phyloP scores from a whole-genome alignment of 1,284 basidiomycete species.

The Polyporus tsugae region DNA sequence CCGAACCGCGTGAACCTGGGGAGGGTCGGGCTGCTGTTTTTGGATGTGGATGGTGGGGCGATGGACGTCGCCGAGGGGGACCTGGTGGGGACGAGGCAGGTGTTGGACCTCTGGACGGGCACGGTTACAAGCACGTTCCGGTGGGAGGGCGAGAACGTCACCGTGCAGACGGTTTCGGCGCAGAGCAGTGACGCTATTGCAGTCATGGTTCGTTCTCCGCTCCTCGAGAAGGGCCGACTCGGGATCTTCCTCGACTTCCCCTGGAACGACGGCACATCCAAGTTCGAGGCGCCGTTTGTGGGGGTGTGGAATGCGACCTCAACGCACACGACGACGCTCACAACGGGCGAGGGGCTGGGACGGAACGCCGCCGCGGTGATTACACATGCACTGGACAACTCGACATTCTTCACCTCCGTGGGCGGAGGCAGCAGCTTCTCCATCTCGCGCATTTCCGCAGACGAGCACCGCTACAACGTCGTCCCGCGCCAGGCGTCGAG shows the following conservation, averaged over 20 bases:
- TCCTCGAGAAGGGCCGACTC: conserved; percentile 50
- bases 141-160: conserved; percentile 46
- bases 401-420: conserved; percentile 55
- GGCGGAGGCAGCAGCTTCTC: conserved; percentile 49
- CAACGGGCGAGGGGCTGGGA: conserved; percentile 31
- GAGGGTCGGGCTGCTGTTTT: conserved; percentile 56
- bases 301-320: conserved; percentile 56
- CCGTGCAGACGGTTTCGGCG: conserved; percentile 51
- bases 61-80: conserved; percentile 50
- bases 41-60: conserved; percentile 39
- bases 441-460: conserved; percentile 52
- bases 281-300: conserved; percentile 68
- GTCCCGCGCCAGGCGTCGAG: conserved; percentile 29
- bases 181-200: conserved; percentile 52
- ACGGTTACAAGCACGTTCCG: conserved; percentile 55
- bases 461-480: conserved; percentile 56
- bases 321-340: conserved; percentile 56
- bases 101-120: conserved; percentile 65
- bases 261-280: conserved; percentile 63
- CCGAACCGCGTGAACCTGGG: conserved; percentile 67
- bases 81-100: conserved; percentile 48
- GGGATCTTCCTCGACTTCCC: conserved; percentile 68
- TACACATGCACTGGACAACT: conserved; percentile 50
- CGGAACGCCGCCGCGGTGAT: conserved; percentile 47
- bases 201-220: conserved; percentile 50